Evolutionary conservation across 2,329 filamentous ascomycete species (phyloP).

Genomic region (Lasiodiplodia sp.): DNA sequence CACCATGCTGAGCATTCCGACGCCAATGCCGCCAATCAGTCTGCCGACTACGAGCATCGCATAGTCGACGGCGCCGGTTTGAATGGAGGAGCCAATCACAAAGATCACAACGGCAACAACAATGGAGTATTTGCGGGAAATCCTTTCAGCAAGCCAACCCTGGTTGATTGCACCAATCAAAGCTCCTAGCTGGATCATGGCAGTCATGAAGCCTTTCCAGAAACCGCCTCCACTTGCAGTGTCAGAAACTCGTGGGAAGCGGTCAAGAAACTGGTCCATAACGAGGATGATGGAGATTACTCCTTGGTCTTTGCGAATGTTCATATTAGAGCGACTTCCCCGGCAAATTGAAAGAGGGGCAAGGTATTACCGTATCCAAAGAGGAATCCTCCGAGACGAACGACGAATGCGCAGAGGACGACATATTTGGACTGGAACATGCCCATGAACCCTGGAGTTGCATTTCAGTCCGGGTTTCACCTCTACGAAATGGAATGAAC

Average conservation of each 20-base stretch:
- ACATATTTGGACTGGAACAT: conserved; percentile 56
- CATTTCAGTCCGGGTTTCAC: too few relatives aligned
- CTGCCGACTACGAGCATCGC: conserved; percentile 60
- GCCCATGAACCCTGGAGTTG: conserved; percentile 6
- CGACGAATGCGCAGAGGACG: conserved; percentile 59
- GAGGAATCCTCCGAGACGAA: conserved; percentile 58
- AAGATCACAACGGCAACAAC: conserved; percentile 60
- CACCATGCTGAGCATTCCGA: conserved; percentile 52
- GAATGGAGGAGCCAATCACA: conserved; percentile 58
- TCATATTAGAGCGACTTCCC: background rate
- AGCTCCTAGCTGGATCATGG: conserved; percentile 64
- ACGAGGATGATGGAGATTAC: conserved; percentile 57
- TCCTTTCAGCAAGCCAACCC: conserved; percentile 59
- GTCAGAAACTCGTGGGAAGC: conserved; percentile 54
- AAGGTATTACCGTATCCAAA: conserved; percentile 56
- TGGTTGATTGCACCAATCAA: conserved; percentile 49
- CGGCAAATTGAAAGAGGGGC: background rate
- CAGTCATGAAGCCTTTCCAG: conserved; percentile 57
- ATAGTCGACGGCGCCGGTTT: conserved; percentile 59
- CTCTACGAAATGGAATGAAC: background rate
- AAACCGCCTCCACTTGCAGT: conserved; percentile 52
- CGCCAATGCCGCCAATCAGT: conserved; percentile 59
- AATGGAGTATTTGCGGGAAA: conserved; percentile 61
- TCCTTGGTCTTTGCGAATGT: conserved; percentile 41
- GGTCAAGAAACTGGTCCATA: conserved; percentile 59